Evolutionary conservation across 305 asterid genomes (phyloP).

Genomic region (Fraxinus albicans): DNA sequence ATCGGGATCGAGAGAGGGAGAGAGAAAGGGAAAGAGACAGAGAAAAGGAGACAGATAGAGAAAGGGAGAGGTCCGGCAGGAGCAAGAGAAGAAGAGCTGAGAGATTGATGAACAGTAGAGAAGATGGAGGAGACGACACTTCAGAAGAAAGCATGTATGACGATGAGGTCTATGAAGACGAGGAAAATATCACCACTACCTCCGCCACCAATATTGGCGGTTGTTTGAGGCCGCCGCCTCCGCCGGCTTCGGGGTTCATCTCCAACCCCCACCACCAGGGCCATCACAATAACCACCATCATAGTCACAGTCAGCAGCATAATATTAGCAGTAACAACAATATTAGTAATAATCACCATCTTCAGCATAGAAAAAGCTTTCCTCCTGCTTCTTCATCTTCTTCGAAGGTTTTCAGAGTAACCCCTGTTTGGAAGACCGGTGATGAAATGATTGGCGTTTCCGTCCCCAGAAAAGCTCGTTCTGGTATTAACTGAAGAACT

Average conservation of each 20-base stretch:
- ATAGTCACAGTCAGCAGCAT: conserved; percentile 35
- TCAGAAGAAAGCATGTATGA: conserved; percentile 90
- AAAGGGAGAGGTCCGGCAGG: conserved; percentile 70
- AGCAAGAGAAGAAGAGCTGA: conserved; percentile 70
- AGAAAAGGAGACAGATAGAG: conserved; percentile 60
- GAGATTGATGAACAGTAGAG: conserved; percentile 49
- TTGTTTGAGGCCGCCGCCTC: conserved; percentile 49
- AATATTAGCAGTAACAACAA: conserved; percentile 21
- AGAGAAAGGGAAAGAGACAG: conserved; percentile 61
- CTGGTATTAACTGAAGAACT: conserved; percentile 45
- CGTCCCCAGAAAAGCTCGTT: conserved; percentile 96
- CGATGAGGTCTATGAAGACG: conserved; percentile 78
- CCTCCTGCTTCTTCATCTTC: conserved; percentile 47
- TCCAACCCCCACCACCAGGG: conserved; percentile 36
- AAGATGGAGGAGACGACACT: conserved; percentile 68
- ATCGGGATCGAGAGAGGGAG: conserved; percentile 51
- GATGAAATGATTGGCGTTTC: conserved; percentile 93
- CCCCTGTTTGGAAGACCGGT: conserved; percentile 89
- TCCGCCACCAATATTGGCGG: conserved; percentile 31
- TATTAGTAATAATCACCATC: conserved; percentile 39
- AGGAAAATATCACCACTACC: conserved; percentile 32
- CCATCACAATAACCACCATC: conserved; percentile 31
- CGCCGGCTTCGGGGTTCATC: conserved; percentile 35
- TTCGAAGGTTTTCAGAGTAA: conserved; percentile 49
- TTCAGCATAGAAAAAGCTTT: conserved; percentile 67